These are phyloP conservation scores for Acer negundo DNA, from an alignment of 345 rosid species.

Conservation along the genomic window DNA sequence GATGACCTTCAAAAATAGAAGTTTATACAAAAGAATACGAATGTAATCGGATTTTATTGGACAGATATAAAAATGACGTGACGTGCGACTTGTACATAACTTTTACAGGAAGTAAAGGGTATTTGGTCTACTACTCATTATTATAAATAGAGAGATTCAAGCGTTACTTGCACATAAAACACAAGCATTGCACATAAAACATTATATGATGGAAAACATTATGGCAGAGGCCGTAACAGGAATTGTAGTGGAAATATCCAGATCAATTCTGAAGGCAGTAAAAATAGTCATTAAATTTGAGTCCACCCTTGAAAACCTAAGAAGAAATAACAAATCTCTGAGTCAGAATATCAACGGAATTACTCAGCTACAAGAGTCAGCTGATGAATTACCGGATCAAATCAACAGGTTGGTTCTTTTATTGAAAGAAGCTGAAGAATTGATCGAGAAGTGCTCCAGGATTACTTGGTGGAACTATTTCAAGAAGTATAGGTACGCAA, in stretches of 20 bases:
- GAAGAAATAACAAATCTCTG: not conserved
- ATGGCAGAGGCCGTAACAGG: not conserved
- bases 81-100: too few species aligned
- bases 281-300: not conserved
- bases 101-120: not conserved
- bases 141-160: not conserved
- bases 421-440: not conserved
- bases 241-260: not conserved
- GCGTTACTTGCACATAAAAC: not conserved
- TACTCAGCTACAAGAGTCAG: not conserved
- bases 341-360: not conserved
- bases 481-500: slow-evolving; percentile 7
- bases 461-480: slow-evolving; percentile 13
- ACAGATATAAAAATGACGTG: too few species aligned
- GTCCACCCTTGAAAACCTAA: not conserved
- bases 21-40: too few species aligned
- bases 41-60: too few species aligned
- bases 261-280: not conserved
- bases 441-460: not conserved
- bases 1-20: too few species aligned
- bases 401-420: not conserved
- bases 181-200: not conserved
- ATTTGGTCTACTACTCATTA: not conserved
- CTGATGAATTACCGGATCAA: not conserved
- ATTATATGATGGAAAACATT: not conserved